Conservation (phyloP, 176 grass and related monocot genomes). For the Ananas comosus region DNA sequence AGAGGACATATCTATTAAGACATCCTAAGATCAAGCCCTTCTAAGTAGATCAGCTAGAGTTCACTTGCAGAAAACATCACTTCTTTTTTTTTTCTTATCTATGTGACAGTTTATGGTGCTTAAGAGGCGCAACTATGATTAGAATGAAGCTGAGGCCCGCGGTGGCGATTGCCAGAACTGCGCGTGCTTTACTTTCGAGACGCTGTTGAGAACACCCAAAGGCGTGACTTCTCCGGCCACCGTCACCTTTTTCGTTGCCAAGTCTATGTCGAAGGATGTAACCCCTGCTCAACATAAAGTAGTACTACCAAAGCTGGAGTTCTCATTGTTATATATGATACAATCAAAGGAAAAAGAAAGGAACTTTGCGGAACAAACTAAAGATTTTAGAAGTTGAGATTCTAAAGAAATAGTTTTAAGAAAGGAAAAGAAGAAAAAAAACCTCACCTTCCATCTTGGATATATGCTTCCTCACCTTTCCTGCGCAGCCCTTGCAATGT, state of each 20-base stretch:
- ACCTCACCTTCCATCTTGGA: conserved; percentile 67
- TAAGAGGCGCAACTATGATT: conserved; percentile 1
- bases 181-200: conserved; percentile 83
- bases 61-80: too few species aligned
- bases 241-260: conserved; percentile 82
- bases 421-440: conserved; percentile 4
- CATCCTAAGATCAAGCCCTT: too few species aligned
- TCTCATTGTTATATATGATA: not conserved
- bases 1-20: too few species aligned
- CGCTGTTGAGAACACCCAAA: conserved; percentile 63
- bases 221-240: conserved; percentile 74
- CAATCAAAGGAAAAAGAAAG: too few species aligned
- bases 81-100: too few species aligned
- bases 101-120: not conserved
- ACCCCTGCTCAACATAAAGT: conserved; percentile 28
- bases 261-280: conserved; percentile 75
- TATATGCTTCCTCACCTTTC: conserved; percentile 84
- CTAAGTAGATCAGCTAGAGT: too few species aligned
- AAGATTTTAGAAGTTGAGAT: too few species aligned
- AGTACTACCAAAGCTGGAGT: not conserved
- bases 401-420: not conserved
- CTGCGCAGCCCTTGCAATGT: conserved; percentile 86
- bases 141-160: conserved; percentile 38
- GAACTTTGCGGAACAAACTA: too few species aligned
- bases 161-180: conserved; percentile 66